Evolutionary conservation across 2,329 filamentous ascomycete genomes (phyloP).

Genomic region (Trichoderma sp.): DNA sequence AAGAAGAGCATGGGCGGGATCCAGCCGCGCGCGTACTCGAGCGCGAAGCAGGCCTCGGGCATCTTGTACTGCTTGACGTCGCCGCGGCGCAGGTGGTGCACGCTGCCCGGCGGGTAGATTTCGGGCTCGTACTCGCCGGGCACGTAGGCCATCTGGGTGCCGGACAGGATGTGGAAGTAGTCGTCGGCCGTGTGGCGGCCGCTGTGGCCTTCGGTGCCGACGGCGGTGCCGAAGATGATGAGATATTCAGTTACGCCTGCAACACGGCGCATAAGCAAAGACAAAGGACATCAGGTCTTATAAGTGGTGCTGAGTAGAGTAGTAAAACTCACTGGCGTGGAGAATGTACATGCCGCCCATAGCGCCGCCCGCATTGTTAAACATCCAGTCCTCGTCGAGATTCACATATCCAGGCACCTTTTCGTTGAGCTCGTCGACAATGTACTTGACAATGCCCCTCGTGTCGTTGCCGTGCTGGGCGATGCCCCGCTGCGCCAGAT

Average conservation of each 20-base stretch:
- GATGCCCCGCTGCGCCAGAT: conserved; percentile 67
- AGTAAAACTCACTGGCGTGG: conserved; percentile 73
- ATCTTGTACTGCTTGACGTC: conserved; percentile 82
- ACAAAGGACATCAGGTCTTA: not conserved
- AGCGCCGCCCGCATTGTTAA: conserved; percentile 88
- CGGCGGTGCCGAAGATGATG: conserved; percentile 79
- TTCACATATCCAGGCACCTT: conserved; percentile 61
- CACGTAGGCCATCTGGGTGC: conserved; percentile 74
- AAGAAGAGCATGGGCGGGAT: conserved; percentile 93
- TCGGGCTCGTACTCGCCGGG: conserved; percentile 68
- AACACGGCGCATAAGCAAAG: too few species aligned
- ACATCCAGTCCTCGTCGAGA: conserved; percentile 78
- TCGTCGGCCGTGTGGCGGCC: conserved; percentile 90
- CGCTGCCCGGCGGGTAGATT: conserved; percentile 66
- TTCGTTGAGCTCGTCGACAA: conserved; percentile 65
- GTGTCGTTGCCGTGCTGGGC: conserved; percentile 75
- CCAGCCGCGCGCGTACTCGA: conserved; percentile 85
- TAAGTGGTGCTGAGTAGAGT: too few species aligned
- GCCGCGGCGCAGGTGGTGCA: conserved; percentile 73
- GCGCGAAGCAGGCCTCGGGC: conserved; percentile 73
- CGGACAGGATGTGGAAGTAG: conserved; percentile 88
- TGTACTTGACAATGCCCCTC: conserved; percentile 64
- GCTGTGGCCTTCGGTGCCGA: conserved; percentile 85
- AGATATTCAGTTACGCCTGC: conserved; percentile 80
- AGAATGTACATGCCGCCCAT: conserved; percentile 93